These are phyloP conservation scores for Geoglossum cookeanum DNA, from an alignment of 2,329 filamentous ascomycete genomes.

Conservation along the genomic window DNA sequence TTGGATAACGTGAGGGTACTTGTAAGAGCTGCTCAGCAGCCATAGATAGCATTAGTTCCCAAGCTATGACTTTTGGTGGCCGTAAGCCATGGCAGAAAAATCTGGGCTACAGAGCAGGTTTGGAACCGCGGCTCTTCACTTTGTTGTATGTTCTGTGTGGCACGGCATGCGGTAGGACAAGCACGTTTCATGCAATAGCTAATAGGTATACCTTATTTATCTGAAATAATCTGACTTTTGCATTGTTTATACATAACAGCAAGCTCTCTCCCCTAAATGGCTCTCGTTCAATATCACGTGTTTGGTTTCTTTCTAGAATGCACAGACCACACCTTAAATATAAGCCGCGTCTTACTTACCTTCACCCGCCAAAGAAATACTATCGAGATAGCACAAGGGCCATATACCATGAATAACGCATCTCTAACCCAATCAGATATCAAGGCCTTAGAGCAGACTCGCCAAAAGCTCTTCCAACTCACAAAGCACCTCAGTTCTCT, in stretches of 20 bases:
- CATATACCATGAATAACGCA: background rate
- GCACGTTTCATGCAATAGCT: background rate
- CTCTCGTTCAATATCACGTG: background rate
- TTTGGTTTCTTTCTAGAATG: background rate
- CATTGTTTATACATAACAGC: background rate
- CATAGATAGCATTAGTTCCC: background rate
- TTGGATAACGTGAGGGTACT: slow-evolving; percentile 53
- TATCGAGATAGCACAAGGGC: background rate
- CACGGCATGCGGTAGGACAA: background rate
- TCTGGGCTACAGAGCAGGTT: background rate
- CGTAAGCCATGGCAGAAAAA: background rate
- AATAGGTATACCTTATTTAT: background rate
- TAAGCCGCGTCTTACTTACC: background rate
- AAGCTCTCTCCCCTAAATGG: background rate
- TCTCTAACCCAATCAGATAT: slow-evolving; percentile 16
- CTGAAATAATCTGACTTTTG: background rate
- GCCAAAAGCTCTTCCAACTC: slow-evolving; percentile 48
- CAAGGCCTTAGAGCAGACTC: slow-evolving; percentile 51
- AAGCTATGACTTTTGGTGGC: background rate
- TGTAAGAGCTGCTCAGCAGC: slow-evolving; percentile 16
- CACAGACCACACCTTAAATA: slow-evolving; percentile 3
- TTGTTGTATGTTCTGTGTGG: background rate
- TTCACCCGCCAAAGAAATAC: background rate
- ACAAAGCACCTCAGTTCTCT: slow-evolving; percentile 48
- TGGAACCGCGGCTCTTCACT: background rate